Base-by-base conservation (phyloP, 2,329 filamentous ascomycete species). In the Lojkania enalia region DNA sequence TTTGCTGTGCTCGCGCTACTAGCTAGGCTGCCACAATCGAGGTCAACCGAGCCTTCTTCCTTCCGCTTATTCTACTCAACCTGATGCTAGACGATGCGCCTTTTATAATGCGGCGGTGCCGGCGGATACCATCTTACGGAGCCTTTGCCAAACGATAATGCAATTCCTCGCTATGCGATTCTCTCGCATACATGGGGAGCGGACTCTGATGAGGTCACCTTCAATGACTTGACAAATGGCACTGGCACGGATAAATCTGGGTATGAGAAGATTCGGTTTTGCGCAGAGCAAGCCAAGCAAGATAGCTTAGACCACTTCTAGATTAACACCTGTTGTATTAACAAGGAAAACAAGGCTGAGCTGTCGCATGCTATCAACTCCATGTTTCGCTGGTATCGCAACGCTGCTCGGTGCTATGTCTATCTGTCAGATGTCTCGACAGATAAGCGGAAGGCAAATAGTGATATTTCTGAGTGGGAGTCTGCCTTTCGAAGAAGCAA, bases 171-270 rank as follows among this genome's bases (percentile, higher is more conserved):
- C n/a, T n/a, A n/a, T n/a, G n/a, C n/a, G n/a, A n/a, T n/a, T 33
- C 41, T 51, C 3, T 51, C 48, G 4, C 48, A 51, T 25, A 47
- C 36, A 2, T 51, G 44, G 48, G 32, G 20, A 13, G 42, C 30
- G 3, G 38, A 33, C 9, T n/a, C n/a, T 6, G 16, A 46, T 2
- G 48, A 51, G 39, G 40, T 48, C 2, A 37, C 37, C 25, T 47
- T 44, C 19, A 20, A 40, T 9, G 40, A 51, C 18, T 15, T 51
- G 9, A 32, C 15, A 16, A 37, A 32, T 15, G 37, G 33, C 20
- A 37, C 13, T 18, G 39, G 36, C 7, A 40, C 29, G 30, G 35
- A 33, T 14, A 44, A 44, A 29, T 6, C 12, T 13, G 35, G 48
- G 23, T 50, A 44, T 19, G 3, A 35, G 1, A 40, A 49, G 23